A percentile compares a stretch with the other conserved stretches of the same genome.
Evolutionary conservation across 78 protist genomes (phyloP).

Genomic region (Isochrysis galbana): DNA sequence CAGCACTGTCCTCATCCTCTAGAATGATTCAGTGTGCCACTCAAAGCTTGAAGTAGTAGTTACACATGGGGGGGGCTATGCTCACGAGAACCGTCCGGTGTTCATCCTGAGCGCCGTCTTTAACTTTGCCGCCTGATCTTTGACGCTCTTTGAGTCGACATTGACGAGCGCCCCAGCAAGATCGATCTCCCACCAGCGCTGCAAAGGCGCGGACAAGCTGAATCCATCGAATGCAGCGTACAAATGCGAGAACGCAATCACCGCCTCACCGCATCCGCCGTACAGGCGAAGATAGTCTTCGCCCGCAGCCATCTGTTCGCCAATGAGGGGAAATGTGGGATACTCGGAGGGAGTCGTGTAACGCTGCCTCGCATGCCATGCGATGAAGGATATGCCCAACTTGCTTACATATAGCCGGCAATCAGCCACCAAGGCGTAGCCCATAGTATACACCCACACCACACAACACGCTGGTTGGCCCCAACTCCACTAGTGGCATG

Average conservation of each 20-base stretch:
- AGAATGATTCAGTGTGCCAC: too few species aligned
- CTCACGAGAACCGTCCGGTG: background rate
- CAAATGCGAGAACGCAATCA: background rate
- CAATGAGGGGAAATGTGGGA: background rate
- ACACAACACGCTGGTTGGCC: background rate
- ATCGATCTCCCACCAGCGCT: background rate
- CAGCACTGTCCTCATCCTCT: too few species aligned
- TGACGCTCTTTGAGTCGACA: background rate
- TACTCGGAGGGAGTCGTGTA: background rate
- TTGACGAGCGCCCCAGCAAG: background rate
- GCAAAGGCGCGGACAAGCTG: background rate
- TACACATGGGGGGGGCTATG: too few species aligned
- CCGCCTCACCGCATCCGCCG: background rate
- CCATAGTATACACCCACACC: background rate
- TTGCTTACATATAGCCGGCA: too few species aligned
- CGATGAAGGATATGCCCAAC: background rate
- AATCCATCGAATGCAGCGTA: slow-evolving; percentile 10
- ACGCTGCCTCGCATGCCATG: background rate
- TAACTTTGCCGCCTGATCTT: background rate
- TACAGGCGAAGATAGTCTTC: background rate
- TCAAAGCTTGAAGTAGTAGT: too few species aligned
- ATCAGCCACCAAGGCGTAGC: too few species aligned
- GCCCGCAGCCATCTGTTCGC: background rate
- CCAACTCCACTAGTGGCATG: background rate
- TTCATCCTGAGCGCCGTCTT: background rate